A percentile compares a stretch with the other conserved stretches of the same genome.
Conservation (phyloP, 1,139 yeast genomes). For the Pichia norvegensis region DNA sequence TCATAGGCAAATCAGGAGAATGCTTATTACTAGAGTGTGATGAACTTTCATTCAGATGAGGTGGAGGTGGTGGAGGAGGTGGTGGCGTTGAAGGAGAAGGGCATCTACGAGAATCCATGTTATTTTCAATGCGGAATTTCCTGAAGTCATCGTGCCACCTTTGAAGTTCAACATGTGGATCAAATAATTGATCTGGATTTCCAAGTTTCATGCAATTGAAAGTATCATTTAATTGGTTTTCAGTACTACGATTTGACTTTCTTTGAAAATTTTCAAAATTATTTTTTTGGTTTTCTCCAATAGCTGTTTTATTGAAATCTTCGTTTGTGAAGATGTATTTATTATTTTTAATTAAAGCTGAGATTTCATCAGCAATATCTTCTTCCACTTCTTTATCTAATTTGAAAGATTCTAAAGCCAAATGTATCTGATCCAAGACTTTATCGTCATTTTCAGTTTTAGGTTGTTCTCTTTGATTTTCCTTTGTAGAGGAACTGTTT, state of each 20-base stretch:
- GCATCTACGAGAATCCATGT: neutral
- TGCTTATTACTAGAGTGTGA: neutral
- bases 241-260: neutral
- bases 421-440: constrained; percentile 18
- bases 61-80: neutral
- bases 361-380: constrained; percentile 19
- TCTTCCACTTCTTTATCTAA: constrained; percentile 17
- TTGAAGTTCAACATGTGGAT: neutral
- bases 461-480: neutral
- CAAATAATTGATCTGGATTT: neutral
- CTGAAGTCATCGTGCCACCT: neutral
- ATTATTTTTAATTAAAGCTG: constrained; percentile 16
- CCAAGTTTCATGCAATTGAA: neutral
- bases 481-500: neutral
- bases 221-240: neutral
- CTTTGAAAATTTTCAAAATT: neutral
- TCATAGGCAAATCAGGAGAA: neutral
- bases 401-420: constrained; percentile 21
- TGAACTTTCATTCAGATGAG: neutral
- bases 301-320: constrained; percentile 1
- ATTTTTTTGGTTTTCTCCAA: neutral
- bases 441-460: constrained; percentile 9
- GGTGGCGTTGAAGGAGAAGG: neutral
- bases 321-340: constrained; percentile 5
- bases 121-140: neutral